phyloP scores from a whole-genome alignment of 2,329 filamentous ascomycete genomes.

The Microascus cirrosus region DNA sequence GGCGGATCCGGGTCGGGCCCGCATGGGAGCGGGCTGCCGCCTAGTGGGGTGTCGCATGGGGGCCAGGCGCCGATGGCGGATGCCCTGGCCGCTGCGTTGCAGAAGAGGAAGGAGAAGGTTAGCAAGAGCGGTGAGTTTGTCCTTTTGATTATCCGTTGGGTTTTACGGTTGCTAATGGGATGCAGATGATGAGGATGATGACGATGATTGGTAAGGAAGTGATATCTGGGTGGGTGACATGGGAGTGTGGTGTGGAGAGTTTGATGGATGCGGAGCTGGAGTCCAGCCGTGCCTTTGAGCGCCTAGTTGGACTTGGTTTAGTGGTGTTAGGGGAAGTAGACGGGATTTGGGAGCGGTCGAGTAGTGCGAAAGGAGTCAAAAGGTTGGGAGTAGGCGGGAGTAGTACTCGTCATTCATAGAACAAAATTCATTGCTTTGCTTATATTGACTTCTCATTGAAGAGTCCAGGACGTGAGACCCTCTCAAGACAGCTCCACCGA shows the following conservation, averaged over 20 bases:
- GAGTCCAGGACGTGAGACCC: no score
- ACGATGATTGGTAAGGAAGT: constrained; percentile 55
- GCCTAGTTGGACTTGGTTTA: no score
- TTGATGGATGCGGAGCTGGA: not conserved
- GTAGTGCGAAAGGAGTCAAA: not conserved
- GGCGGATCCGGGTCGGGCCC: constrained; percentile 31
- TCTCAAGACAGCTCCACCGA: no score
- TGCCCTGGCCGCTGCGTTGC: constrained; percentile 66
- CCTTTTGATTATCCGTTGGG: not conserved
- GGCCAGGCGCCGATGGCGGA: constrained; percentile 57
- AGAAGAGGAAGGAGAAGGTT: constrained; percentile 86
- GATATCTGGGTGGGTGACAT: not conserved
- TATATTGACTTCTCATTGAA: no score
- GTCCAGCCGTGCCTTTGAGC: no score
- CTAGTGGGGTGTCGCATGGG: constrained; percentile 36
- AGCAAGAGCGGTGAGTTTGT: constrained; percentile 76
- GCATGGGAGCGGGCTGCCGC: constrained; percentile 37
- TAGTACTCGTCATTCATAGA: no score
- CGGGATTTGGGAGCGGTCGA: no score
- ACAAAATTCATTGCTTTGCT: no score
- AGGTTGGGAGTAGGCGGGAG: not conserved
- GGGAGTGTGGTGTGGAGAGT: not conserved
- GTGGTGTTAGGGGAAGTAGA: no score
- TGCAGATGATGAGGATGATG: constrained; percentile 64
- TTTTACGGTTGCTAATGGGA: not conserved